Base-by-base conservation (phyloP, 2,329 filamentous ascomycete species). In the Bipolaris zeicola region DNA sequence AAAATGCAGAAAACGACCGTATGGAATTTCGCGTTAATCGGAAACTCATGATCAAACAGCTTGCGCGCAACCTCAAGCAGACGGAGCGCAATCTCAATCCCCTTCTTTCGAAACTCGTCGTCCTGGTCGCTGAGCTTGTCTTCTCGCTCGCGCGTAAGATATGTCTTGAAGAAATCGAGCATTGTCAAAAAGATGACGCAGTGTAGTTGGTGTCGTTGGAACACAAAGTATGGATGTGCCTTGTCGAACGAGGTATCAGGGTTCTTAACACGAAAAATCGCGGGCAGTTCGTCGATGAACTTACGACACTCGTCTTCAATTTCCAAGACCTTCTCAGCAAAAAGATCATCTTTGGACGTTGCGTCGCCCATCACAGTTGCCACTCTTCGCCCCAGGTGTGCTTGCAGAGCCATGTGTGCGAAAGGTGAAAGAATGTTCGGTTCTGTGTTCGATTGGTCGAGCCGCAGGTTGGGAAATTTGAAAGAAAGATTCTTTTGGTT, bases 1-100 rank as follows among this genome's bases (percentile, higher is more conserved):
- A 85, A 85, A 31, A 83, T 78, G 41, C 76, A 74, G 53, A 83
- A 84, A 0, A 81, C 70, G 5, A 81, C 77, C 49, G 81, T 77
- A 59, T 83, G 80, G 39, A 82, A 83, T 34, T 80, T 82, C 5
- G 78, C 76, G 42, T 82, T 80, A 11, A 78, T 69, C 0, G 80
- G 80, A 45, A 77, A 80, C 7, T 79, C 72, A 34, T 79, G 73
- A 16, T 80, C 69, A 49, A 82, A 81, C 8, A 83, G 75, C 13
- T 67, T 62, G 20, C 74, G 74, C 5, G 81, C 71, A 1, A 74
- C 69, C 2, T 66, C 57, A 57, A 84, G 76, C 2, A 83, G 65
- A 43, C 77, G 77, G 16, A 84, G 61, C 10, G 77, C 75, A 38
- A 78, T 77, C 10, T 79, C 69, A n/a, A 84, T 68, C 1, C 81